A percentile compares a stretch with the other conserved stretches of the same genome.
Evolutionary conservation across 2,329 filamentous ascomycete genomes (phyloP).

Genomic region (Microdochium nivale): DNA sequence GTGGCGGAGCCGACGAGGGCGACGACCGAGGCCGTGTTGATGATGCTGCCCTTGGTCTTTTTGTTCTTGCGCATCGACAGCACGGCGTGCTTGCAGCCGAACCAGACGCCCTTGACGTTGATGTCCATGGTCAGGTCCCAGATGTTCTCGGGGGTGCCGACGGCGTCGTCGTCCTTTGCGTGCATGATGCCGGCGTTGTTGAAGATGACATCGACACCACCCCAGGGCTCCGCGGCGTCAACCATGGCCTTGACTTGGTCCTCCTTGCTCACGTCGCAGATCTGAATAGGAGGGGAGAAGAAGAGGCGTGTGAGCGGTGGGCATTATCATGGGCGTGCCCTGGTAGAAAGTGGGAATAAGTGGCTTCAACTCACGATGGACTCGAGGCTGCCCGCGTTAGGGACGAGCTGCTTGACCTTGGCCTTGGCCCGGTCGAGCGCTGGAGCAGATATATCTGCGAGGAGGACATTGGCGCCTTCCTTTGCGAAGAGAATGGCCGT

Average conservation of each 20-base stretch:
- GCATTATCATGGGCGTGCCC: conserved; percentile 7
- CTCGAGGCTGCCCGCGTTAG: conserved; percentile 51
- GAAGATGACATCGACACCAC: conserved; percentile 86
- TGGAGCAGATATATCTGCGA: conserved; percentile 75
- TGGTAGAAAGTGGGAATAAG: too few species aligned
- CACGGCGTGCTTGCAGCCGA: conserved; percentile 84
- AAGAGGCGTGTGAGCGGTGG: conserved; percentile 7
- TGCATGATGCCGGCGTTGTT: conserved; percentile 99
- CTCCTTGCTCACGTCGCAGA: conserved; percentile 82
- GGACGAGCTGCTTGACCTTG: conserved; percentile 68
- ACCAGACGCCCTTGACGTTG: conserved; percentile 99
- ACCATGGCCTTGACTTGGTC: conserved; percentile 66
- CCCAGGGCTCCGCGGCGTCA: conserved; percentile 70
- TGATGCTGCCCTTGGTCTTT: conserved; percentile 73
- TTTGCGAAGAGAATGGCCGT: conserved; percentile 82
- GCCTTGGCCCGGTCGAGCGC: conserved; percentile 68
- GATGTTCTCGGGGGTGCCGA: conserved; percentile 80
- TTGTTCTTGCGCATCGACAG: conserved; percentile 69
- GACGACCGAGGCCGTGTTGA: conserved; percentile 88
- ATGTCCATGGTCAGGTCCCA: conserved; percentile 92
- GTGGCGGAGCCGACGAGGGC: conserved; percentile 81
- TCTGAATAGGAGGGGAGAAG: too few species aligned
- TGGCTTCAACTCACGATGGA: conserved; percentile 32
- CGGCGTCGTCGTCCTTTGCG: conserved; percentile 67
- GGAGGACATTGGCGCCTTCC: conserved; percentile 77